Percentiles rank a stretch among this genome's conserved stretches.
Conservation (phyloP, 2,329 filamentous ascomycete species). For the Bipolaris gigantea region DNA sequence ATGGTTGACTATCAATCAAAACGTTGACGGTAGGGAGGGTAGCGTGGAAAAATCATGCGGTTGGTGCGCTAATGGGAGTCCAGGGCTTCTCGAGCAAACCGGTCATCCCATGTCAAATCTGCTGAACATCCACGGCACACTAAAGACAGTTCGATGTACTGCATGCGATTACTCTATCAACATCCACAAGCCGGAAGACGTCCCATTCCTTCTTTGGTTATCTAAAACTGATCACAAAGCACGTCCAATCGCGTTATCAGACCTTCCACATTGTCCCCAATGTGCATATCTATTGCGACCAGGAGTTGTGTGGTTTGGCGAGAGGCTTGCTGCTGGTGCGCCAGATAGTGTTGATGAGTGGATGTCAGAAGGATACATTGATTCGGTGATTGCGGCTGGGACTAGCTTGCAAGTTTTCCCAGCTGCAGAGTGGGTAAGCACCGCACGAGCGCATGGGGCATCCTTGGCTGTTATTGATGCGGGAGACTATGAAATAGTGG, state of each 20-base stretch:
- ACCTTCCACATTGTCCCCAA: constrained; percentile 15
- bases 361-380: constrained; percentile 6
- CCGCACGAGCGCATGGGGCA: constrained; percentile 4
- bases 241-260: not conserved
- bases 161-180: too few species aligned
- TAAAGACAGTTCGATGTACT: too few species aligned
- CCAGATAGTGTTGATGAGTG: constrained; percentile 15
- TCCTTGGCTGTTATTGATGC: constrained; percentile 12
- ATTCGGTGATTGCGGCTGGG: constrained; percentile 13
- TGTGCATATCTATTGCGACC: constrained; percentile 14
- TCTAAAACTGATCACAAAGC: too few species aligned
- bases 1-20: too few species aligned
- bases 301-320: constrained; percentile 21
- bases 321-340: constrained; percentile 12
- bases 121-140: too few species aligned
- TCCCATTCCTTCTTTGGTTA: too few species aligned
- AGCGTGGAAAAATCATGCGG: too few species aligned
- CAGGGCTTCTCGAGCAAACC: too few species aligned
- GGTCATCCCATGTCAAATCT: too few species aligned
- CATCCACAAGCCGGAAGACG: too few species aligned
- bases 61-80: too few species aligned
- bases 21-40: too few species aligned
- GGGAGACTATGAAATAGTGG: not conserved
- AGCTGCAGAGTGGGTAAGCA: constrained; percentile 16
- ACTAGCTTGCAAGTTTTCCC: constrained; percentile 17